These are phyloP conservation scores for Macrolepiota fuliginosa DNA, from an alignment of 768 basidiomycete species.

Conservation along the genomic window DNA sequence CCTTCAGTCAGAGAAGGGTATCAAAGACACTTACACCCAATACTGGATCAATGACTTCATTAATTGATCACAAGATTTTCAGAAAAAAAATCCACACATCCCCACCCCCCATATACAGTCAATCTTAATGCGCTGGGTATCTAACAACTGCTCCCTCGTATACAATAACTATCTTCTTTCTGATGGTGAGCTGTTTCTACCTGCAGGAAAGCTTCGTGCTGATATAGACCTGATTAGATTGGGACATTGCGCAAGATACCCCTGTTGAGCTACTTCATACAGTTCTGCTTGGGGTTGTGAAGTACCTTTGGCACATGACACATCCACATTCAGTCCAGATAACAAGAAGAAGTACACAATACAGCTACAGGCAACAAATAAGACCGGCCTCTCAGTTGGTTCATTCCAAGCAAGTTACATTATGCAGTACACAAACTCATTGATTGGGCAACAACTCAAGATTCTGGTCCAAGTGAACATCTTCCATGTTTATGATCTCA, in stretches of 20 bases:
- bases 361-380: conserved; percentile 31
- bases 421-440: conserved; percentile 38
- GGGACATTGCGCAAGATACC: conserved; percentile 30
- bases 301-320: conserved; percentile 39
- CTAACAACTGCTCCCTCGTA: conserved; percentile 18
- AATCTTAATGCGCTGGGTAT: conserved; percentile 27
- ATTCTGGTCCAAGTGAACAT: conserved; percentile 6
- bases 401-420: conserved; percentile 38
- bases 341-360: conserved; percentile 24
- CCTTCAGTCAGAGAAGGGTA: conserved; percentile 29
- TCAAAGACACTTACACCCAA: conserved; percentile 38
- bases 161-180: conserved; percentile 31
- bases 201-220: neutral
- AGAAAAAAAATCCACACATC: conserved; percentile 17
- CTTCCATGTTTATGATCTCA: conserved; percentile 11
- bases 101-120: conserved; percentile 19
- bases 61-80: conserved; percentile 17
- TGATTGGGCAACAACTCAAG: conserved; percentile 27
- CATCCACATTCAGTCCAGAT: conserved; percentile 25
- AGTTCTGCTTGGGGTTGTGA: conserved; percentile 38
- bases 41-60: conserved; percentile 35
- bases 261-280: conserved; percentile 45
- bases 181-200: conserved; percentile 17
- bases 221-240: conserved; percentile 17
- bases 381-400: conserved; percentile 26